Conservation (phyloP, 176 grass and related monocot genomes). For the Carex littledalei region DNA sequence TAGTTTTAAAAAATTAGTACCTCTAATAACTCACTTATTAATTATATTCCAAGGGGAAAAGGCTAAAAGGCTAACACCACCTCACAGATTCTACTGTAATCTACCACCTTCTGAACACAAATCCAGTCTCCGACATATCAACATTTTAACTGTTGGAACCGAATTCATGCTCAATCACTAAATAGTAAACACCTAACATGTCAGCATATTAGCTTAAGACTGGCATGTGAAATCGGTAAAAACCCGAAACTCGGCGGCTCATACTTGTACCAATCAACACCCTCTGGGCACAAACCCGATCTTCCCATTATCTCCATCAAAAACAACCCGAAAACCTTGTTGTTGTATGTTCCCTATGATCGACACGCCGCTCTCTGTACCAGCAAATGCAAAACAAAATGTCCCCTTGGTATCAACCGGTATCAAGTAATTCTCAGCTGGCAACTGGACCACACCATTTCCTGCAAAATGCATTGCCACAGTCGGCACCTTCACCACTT, state of each 20-base stretch:
- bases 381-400: conserved; percentile 94
- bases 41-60: neutral
- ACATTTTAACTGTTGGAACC: neutral
- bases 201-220: neutral
- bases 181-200: neutral
- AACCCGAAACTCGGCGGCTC: neutral
- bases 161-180: neutral
- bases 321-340: conserved; percentile 86
- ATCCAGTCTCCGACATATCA: neutral
- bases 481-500: conserved; percentile 87
- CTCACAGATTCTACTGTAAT: conserved; percentile 11
- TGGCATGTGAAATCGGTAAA: neutral
- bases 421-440: conserved; percentile 97
- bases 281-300: conserved; percentile 62
- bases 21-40: neutral
- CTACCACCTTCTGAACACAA: neutral
- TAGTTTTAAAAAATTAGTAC: neutral
- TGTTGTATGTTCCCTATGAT: conserved; percentile 98
- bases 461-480: conserved; percentile 78
- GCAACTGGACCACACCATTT: conserved; percentile 45
- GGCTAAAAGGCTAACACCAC: conserved; percentile 2
- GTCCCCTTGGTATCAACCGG: conserved; percentile 79
- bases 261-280: conserved; percentile 22
- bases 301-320: conserved; percentile 54
- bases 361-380: conserved; percentile 75